phyloP scores from a whole-genome alignment of 2,329 filamentous ascomycete genomes.

The Gliomastix tumulicola region DNA sequence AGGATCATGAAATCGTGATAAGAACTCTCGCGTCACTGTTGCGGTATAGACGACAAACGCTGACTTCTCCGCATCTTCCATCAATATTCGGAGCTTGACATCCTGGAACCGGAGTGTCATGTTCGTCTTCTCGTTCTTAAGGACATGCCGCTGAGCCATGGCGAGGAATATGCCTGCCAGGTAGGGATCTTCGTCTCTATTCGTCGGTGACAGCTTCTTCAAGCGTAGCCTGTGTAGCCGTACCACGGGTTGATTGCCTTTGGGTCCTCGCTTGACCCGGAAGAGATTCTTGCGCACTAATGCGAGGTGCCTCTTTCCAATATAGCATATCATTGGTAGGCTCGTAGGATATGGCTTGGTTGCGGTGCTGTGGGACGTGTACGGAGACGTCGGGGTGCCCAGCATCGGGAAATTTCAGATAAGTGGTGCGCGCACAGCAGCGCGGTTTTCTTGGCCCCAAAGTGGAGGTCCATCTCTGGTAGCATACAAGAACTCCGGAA shows the following conservation, averaged over 20 bases:
- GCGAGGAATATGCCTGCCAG: conserved; percentile 45
- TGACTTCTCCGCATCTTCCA: conserved; percentile 37
- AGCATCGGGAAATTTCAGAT: conserved; percentile 42
- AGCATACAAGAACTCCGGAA: conserved; percentile 19
- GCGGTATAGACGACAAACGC: conserved; percentile 49
- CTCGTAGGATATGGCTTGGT: conserved; percentile 13
- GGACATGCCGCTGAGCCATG: conserved; percentile 51
- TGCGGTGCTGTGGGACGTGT: no score
- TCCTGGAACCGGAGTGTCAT: conserved; percentile 33
- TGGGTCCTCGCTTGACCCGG: conserved; percentile 33
- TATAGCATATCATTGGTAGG: conserved; percentile 33
- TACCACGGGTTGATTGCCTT: conserved; percentile 38
- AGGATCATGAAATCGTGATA: conserved; percentile 43
- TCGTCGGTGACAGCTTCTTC: conserved; percentile 37
- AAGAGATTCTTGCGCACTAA: conserved; percentile 39
- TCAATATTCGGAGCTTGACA: conserved; percentile 42
- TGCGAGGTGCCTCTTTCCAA: conserved; percentile 38
- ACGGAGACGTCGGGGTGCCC: no score
- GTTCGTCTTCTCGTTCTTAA: conserved; percentile 14
- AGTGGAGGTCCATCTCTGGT: conserved; percentile 41
- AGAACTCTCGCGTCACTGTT: conserved; percentile 37
- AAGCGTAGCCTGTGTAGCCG: conserved; percentile 38
- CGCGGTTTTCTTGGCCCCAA: conserved; percentile 36
- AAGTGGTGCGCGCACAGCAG: conserved; percentile 39
- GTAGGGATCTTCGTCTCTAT: conserved; percentile 44